Base-by-base conservation (phyloP, 345 rosid genomes). In the Clarkia xantiana region DNA sequence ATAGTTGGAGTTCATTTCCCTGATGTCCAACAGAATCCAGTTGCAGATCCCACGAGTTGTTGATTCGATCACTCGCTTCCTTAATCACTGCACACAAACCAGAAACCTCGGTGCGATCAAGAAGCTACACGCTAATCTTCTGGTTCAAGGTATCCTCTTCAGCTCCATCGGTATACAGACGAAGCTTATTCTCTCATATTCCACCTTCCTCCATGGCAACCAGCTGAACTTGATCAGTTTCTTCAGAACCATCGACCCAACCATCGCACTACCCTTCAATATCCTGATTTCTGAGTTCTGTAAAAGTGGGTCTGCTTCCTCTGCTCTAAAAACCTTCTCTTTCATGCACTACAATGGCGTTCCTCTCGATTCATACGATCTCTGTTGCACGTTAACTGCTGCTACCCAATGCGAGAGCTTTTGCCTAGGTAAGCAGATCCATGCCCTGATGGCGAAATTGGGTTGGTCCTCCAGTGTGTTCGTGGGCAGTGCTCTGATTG, bases 381-480 rank as follows among this genome's bases (percentile, higher is more conserved):
- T 73, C 46, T 76, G 80, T 53, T 50, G 75, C 58, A 65, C 73
- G 43, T 57, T 76, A 44, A 55, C 56, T 16, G 78, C 80, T 52
- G 66, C 75, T 0, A 58, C 71, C 49, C 51, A 53, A 11, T 12
- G 45, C 39, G 66, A 59, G 43, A 49, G 57, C 44, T 52, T 68
- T 49, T 48, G 14, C 42, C 68, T 76, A 47, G 86, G 76, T 18
- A 48, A 49, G 49, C 73, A 74, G 48, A 48, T 74, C 14, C 82
- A 76, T 55, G 34, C 65, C 59, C 70, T 71, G 42, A 59, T 61
- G 17, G 18, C 14, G 10, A 76, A 71, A 58, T 60, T 56, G 4
- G 77, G 81, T 34, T 76, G 71, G 70, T 51, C 54, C 17, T 59
- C 71, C 18, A 71, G 82, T 64, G 80, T 70, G 47, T 79, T 69